These are phyloP conservation scores for Tephrocybe sp. DNA, from an alignment of 768 basidiomycete genomes.

Conservation along the genomic window DNA sequence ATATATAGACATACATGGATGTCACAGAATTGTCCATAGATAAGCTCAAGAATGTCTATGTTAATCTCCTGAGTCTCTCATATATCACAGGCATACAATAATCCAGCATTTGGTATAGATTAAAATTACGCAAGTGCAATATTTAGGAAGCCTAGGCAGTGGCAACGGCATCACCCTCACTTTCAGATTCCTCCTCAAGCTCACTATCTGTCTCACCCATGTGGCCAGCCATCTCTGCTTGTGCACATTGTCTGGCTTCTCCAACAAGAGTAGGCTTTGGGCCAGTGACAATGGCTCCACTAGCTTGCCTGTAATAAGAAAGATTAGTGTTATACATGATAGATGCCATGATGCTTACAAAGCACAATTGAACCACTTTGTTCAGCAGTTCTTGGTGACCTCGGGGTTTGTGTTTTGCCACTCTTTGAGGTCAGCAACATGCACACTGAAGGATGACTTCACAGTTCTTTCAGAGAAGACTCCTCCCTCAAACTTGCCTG, in stretches of 20 bases:
- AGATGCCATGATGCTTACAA: neutral
- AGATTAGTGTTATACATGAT: neutral
- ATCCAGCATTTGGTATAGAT: no score
- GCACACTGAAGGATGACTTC: neutral
- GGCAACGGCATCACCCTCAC: no score
- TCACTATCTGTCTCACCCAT: slow-evolving; percentile 1
- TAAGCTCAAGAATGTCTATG: no score
- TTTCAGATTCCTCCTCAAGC: neutral
- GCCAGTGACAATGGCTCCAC: neutral
- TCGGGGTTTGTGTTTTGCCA: slow-evolving; percentile 2
- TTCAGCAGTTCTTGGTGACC: slow-evolving; percentile 2
- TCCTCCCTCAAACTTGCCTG: neutral
- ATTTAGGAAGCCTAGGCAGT: no score
- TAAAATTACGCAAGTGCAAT: no score
- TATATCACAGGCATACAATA: no score
- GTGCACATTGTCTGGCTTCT: neutral
- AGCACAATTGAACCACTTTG: slow-evolving; percentile 1
- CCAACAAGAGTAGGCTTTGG: neutral
- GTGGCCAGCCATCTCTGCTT: neutral
- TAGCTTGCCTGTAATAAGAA: neutral
- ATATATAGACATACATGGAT: no score
- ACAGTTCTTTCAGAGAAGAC: neutral
- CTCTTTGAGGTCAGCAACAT: neutral
- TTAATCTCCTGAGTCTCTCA: no score
- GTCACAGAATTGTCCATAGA: no score